Evolutionary conservation across 768 basidiomycete genomes (phyloP).

Genomic region (Naematelia aurantialba): DNA sequence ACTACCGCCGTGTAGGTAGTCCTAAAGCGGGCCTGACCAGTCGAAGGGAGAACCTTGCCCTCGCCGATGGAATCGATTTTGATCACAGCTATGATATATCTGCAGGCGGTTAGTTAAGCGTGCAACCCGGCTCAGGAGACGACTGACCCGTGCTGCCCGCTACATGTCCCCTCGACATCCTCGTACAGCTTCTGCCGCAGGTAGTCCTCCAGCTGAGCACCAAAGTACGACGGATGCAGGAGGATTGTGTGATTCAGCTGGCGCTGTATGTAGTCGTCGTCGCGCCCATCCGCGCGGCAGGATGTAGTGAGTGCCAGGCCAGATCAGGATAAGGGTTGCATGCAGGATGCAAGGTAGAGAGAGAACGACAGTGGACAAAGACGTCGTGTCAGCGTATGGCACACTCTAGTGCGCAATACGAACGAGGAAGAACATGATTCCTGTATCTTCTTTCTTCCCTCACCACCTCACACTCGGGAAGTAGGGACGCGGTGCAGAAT

Average conservation of each 20-base stretch:
- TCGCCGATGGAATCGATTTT: slow-evolving; percentile 80
- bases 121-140: slow-evolving; percentile 1
- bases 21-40: slow-evolving; percentile 92
- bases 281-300: not conserved
- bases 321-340: not conserved
- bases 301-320: not conserved
- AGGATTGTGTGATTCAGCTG: slow-evolving; percentile 96
- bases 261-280: slow-evolving; percentile 59
- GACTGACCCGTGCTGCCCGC: slow-evolving; percentile 74
- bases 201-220: slow-evolving; percentile 89
- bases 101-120: slow-evolving; percentile 15
- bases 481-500: too few relatives aligned
- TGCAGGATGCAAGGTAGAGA: not conserved
- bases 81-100: slow-evolving; percentile 50
- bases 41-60: slow-evolving; percentile 85
- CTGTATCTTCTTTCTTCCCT: not conserved
- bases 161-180: slow-evolving; percentile 96
- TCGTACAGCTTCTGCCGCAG: slow-evolving; percentile 88
- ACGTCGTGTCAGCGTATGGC: slow-evolving; percentile 22
- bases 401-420: slow-evolving; percentile 22
- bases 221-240: slow-evolving; percentile 96
- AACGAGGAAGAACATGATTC: slow-evolving; percentile 47
- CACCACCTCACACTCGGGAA: not conserved
- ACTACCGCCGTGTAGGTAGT: slow-evolving; percentile 94
- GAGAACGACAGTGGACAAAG: not conserved